Evolutionary conservation across 2,329 filamentous ascomycete species (phyloP), one percentile per base, ranked within the genome.

Genomic region (Gaeumannomyces tritici): DNA sequence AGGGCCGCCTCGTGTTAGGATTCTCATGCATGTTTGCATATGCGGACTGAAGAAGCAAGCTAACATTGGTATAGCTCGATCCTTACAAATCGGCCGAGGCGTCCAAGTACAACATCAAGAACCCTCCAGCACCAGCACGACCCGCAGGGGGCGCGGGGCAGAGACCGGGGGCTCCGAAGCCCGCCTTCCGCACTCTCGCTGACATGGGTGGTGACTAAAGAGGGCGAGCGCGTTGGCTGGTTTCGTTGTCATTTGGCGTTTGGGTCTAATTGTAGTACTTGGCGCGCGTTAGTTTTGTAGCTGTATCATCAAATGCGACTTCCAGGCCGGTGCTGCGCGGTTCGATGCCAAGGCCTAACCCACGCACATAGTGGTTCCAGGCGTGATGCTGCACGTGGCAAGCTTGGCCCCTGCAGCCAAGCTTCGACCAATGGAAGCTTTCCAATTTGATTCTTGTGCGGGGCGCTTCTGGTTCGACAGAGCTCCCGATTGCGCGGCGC

Each of bases 11-110:
- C n/a, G n/a, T n/a, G n/a, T n/a, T n/a, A n/a, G n/a, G n/a, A n/a
- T n/a, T n/a, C n/a, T n/a, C n/a, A n/a, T n/a, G n/a, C n/a, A n/a
- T n/a, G n/a, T n/a, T n/a, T n/a, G n/a, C n/a, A n/a, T n/a, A n/a
- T n/a, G n/a, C n/a, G n/a, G n/a, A n/a, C n/a, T n/a, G n/a, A 31
- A 31, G 31, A 31, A 11, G 8, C 33, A 35, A 51, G 42, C 42
- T 51, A 51, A 51, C 42, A 51, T 47, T 12, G 21, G 26, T 62
- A 61, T 68, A 86, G 80, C 79, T 88, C 62, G 85, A 88, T 69
- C 80, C 83, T 0, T 86, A 86, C 72, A 83, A 81, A 68, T 77
- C 84, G 3, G 85, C 84, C 3, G 81, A 86, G 72, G 78, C 76
- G 57, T 87, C 84, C 26, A 74, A 73, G 21, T 88, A 85, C 73